Evolutionary conservation across 2,329 filamentous ascomycete species (phyloP).

Genomic region (Cylindrodendrum hubeiense): DNA sequence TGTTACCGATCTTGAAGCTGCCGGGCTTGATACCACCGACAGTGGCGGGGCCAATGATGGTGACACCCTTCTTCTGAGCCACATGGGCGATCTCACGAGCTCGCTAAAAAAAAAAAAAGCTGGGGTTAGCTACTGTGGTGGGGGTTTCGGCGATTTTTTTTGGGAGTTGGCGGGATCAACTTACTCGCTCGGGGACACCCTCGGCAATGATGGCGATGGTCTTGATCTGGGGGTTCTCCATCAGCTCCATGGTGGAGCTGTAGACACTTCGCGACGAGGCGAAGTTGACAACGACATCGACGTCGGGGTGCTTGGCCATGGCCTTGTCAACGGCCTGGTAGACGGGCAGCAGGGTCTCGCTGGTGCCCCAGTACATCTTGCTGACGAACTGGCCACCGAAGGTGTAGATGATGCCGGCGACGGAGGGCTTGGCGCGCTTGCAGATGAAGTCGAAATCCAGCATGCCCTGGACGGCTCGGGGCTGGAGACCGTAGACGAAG

Average conservation of each 20-base stretch:
- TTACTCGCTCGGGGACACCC: conserved; percentile 96
- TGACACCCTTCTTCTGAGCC: conserved; percentile 98
- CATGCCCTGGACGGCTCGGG: conserved; percentile 91
- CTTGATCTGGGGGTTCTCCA: conserved; percentile 97
- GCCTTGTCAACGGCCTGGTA: conserved; percentile 96
- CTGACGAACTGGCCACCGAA: conserved; percentile 99
- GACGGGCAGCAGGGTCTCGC: conserved; percentile 97
- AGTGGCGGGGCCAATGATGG: conserved; percentile 97
- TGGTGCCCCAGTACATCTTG: conserved; percentile 99
- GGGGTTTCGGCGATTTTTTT: background rate
- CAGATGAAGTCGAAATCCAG: conserved; percentile 99
- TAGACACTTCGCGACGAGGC: conserved; percentile 99
- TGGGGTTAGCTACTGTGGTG: conserved; percentile 25
- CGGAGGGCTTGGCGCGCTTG: conserved; percentile 96
- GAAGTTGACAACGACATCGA: conserved; percentile 99
- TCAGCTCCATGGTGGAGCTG: conserved; percentile 98
- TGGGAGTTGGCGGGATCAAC: conserved; percentile 50
- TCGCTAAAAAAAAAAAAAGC: conserved; percentile 68
- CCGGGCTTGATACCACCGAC: conserved; percentile 99
- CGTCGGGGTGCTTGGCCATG: conserved; percentile 94
- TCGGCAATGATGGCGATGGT: conserved; percentile 99
- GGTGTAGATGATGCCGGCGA: conserved; percentile 99
- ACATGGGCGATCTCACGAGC: conserved; percentile 98
- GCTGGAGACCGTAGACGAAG: conserved; percentile 99
- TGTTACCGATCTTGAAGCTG: conserved; percentile 99